These are phyloP conservation scores for Malassezia furfur DNA, from an alignment of 1,284 basidiomycete species.

Conservation along the genomic window DNA sequence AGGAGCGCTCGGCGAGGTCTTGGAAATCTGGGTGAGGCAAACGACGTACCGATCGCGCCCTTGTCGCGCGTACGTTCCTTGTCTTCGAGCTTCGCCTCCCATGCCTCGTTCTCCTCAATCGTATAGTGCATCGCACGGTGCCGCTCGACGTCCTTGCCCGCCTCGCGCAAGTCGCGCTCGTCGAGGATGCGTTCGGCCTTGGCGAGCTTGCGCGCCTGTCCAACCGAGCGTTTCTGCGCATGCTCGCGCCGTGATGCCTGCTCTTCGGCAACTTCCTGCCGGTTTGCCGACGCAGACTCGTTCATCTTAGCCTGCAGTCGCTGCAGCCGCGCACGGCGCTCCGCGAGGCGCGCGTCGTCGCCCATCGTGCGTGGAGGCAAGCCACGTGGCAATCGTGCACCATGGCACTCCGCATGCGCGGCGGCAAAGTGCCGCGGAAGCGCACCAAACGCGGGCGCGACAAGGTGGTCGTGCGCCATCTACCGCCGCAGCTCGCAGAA, in stretches of 20 bases:
- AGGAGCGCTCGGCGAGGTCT: conserved; percentile 73
- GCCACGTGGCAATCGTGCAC: conserved; percentile 7
- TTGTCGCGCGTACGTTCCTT: conserved; percentile 68
- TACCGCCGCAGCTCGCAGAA: conserved; percentile 86
- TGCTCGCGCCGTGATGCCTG: conserved; percentile 22
- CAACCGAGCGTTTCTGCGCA: conserved; percentile 15
- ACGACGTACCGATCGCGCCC: conserved; percentile 62
- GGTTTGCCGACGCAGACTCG: conserved; percentile 34
- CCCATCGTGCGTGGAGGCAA: neutral
- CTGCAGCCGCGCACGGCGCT: conserved; percentile 6
- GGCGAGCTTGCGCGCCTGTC: conserved; percentile 26
- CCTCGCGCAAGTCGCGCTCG: conserved; percentile 77
- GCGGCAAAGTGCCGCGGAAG: conserved; percentile 8
- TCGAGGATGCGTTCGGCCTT: conserved; percentile 74
- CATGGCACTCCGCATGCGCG: conserved; percentile 5
- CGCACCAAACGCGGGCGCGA: conserved; percentile 6
- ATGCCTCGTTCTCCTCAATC: conserved; percentile 84
- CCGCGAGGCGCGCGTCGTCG: neutral
- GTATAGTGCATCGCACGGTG: conserved; percentile 86
- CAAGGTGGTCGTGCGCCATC: conserved; percentile 76
- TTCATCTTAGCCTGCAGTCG: conserved; percentile 5
- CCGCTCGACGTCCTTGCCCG: conserved; percentile 63
- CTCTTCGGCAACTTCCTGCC: conserved; percentile 27
- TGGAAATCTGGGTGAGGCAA: conserved; percentile 61
- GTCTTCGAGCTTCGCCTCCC: conserved; percentile 75